Conservation (phyloP, 305 asterid genomes). For the Fraxinus platypoda region DNA sequence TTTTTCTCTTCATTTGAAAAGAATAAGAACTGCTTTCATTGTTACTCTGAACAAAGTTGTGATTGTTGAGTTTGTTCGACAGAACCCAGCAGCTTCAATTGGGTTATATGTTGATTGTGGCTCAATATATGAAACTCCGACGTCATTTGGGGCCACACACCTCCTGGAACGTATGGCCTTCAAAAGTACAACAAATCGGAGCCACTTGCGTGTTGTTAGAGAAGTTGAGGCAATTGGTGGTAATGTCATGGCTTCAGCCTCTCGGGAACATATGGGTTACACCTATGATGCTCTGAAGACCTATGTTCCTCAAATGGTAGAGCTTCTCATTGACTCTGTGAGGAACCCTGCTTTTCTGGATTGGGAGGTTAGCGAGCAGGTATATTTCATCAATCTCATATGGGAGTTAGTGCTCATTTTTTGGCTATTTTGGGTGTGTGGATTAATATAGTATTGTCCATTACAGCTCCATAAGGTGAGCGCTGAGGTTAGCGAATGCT, state of each 20-base stretch:
- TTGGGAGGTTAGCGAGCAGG: conserved; percentile 98
- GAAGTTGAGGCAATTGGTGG: conserved; percentile 99
- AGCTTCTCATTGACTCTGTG: conserved; percentile 77
- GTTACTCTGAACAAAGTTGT: conserved; percentile 9
- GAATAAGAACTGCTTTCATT: not conserved
- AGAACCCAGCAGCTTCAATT: conserved; percentile 82
- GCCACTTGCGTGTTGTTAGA: conserved; percentile 80
- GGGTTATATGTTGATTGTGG: conserved; percentile 88
- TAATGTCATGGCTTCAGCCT: conserved; percentile 64
- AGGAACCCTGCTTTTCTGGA: conserved; percentile 93
- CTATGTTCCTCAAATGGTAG: conserved; percentile 88
- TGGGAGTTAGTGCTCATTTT: conserved; percentile 5
- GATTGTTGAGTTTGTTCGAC: conserved; percentile 30
- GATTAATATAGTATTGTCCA: conserved; percentile 11
- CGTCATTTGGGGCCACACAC: conserved; percentile 75
- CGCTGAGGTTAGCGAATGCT: conserved; percentile 65
- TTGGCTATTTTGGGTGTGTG: conserved; percentile 17
- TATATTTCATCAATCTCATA: conserved; percentile 22
- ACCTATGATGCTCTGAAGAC: conserved; percentile 79
- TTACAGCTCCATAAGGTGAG: conserved; percentile 70
- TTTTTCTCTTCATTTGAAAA: not conserved
- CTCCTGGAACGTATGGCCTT: conserved; percentile 95
- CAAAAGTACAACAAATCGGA: conserved; percentile 78
- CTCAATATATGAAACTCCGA: conserved; percentile 77
- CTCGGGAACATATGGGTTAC: conserved; percentile 87